These are phyloP conservation scores for Sugiyamaella floridensis DNA, from an alignment of 805 yeast genomes.

Conservation along the genomic window DNA sequence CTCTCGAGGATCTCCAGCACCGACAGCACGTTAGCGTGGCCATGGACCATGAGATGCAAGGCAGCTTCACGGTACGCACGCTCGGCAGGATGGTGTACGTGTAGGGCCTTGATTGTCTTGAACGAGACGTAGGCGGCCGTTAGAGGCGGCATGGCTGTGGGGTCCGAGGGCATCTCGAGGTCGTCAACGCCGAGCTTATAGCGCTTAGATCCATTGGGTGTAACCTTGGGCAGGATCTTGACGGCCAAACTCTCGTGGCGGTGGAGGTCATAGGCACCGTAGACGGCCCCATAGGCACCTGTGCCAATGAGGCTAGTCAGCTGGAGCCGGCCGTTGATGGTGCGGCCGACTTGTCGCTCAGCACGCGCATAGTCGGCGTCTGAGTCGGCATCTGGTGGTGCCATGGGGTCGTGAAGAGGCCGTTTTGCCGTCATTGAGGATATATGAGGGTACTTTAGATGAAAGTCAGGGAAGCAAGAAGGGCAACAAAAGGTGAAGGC, in stretches of 20 bases:
- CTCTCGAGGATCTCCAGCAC: conserved; percentile 67
- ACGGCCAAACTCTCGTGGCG: conserved; percentile 56
- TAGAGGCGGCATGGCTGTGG: background rate
- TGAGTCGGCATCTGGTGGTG: background rate
- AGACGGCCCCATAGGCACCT: conserved; percentile 82
- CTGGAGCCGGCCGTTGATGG: conserved; percentile 10
- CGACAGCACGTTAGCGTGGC: conserved; percentile 67
- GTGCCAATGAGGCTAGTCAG: conserved; percentile 50
- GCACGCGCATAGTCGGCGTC: background rate
- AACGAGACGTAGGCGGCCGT: conserved; percentile 19
- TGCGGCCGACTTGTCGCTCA: conserved; percentile 13
- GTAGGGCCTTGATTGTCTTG: conserved; percentile 30
- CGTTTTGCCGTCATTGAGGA: background rate
- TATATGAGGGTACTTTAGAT: background rate
- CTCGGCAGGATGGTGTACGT: conserved; percentile 25
- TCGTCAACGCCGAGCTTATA: background rate
- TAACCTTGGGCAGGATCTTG: conserved; percentile 39
- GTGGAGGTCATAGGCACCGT: conserved; percentile 51
- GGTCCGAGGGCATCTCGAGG: background rate
- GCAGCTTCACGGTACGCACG: conserved; percentile 48
- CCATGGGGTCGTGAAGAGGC: background rate
- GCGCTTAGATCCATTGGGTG: background rate
- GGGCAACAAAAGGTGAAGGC: too few species aligned
- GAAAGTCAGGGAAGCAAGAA: too few species aligned
- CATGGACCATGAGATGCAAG: conserved; percentile 64